A percentile compares a stretch with the other conserved stretches of the same genome.
phyloP scores from a whole-genome alignment of 441 rosid genomes.

The Brassica balearica region DNA sequence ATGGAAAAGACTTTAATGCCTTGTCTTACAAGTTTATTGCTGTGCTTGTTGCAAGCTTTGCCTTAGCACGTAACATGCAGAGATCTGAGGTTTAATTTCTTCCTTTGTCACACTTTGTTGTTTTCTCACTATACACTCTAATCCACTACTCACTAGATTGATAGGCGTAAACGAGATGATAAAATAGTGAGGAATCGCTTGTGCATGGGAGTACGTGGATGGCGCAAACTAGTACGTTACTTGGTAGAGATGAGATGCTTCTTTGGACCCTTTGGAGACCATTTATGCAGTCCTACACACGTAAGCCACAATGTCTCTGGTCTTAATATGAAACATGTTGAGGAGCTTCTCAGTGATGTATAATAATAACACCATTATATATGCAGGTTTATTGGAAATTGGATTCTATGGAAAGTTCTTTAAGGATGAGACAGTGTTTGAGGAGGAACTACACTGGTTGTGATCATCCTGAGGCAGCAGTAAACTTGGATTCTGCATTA shows the following conservation, averaged over 20 bases:
- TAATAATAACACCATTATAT: constrained; percentile 19
- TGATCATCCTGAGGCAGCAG: constrained; percentile 84
- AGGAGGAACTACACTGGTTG: constrained; percentile 72
- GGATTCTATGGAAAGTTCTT: constrained; percentile 88
- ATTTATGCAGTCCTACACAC: constrained; percentile 59
- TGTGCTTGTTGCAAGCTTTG: constrained; percentile 97
- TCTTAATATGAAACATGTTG: constrained; percentile 1
- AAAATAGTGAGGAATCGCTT: constrained; percentile 60
- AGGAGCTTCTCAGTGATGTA: constrained; percentile 17
- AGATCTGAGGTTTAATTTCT: constrained; percentile 77
- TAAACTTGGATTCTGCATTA: constrained; percentile 17
- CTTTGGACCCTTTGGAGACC: constrained; percentile 73
- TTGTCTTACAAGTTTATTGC: constrained; percentile 89
- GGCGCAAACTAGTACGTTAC: constrained; percentile 87
- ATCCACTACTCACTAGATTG: constrained; percentile 57
- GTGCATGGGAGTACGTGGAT: constrained; percentile 67
- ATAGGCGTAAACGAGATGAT: constrained; percentile 82
- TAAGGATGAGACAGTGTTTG: constrained; percentile 85
- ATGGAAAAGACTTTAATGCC: constrained; percentile 95
- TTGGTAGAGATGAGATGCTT: constrained; percentile 82
- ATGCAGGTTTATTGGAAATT: constrained; percentile 89
- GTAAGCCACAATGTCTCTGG: constrained; percentile 52
- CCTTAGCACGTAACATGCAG: constrained; percentile 95
- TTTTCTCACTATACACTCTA: not conserved
- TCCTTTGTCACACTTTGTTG: constrained; percentile 29